Percentiles rank a stretch among this genome's conserved stretches.
Evolutionary conservation across 139 green algal species (phyloP).

Genomic region (Zygnema circumcarinatum): DNA sequence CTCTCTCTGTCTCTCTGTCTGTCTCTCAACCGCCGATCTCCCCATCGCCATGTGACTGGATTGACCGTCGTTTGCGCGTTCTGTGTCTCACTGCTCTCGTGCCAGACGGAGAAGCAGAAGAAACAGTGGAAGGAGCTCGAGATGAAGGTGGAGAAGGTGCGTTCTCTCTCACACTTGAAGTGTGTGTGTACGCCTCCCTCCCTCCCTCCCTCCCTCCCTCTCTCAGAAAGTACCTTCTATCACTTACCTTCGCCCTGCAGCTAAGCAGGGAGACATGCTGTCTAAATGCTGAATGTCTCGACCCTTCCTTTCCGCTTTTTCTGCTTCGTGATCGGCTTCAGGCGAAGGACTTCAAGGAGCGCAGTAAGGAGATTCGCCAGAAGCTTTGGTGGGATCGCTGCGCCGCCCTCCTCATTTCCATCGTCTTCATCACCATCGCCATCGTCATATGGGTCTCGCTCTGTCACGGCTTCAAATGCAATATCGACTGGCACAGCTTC

Average conservation of each 20-base stretch:
- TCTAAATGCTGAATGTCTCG: too few species aligned
- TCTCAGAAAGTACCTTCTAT: too few species aligned
- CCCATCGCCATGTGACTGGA: too few species aligned
- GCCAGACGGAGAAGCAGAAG: neutral
- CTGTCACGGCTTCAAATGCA: neutral
- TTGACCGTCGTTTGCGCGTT: too few species aligned
- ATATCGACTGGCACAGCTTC: too few species aligned
- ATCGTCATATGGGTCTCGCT: neutral
- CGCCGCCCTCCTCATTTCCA: neutral
- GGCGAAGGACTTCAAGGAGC: neutral
- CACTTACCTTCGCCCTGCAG: too few species aligned
- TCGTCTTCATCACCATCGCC: neutral
- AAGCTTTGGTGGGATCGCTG: neutral
- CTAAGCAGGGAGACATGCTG: too few species aligned
- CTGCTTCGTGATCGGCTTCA: neutral
- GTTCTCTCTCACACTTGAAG: slow-evolving; percentile 4
- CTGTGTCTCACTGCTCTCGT: neutral
- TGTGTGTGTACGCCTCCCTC: slow-evolving; percentile 1
- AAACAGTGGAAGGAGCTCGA: neutral
- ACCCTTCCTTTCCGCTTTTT: neutral
- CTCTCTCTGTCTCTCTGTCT: slow-evolving; percentile 16
- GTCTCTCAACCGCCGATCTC: too few species aligned
- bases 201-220: too few species aligned
- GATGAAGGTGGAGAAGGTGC: neutral
- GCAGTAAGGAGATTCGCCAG: neutral